Base-by-base conservation (phyloP, 192 early-diverging fungal species). In the Coemansia sp. region DNA sequence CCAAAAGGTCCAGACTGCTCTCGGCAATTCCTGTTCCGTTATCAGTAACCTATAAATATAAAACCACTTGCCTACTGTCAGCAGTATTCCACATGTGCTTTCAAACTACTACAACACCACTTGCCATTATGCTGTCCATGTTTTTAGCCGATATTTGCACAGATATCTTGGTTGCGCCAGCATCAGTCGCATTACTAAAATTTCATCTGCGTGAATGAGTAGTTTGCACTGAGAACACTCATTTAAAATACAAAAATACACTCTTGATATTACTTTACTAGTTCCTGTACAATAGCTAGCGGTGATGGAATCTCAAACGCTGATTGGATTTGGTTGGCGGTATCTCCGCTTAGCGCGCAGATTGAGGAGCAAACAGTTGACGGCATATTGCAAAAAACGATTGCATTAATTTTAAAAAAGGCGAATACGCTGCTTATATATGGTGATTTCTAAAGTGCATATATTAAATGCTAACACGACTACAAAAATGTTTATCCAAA, bases 281-380 rank as follows among this genome's bases (percentile, higher is more conserved):
- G 62, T 32, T 67, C 69, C 38, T 77, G 74, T 12, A 77, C 74
- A 24, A 71, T 64, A 26, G 59, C 43, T 35, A 68, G 62, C 35
- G 54, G 52, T 0, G 68, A 67, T 4, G 65, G 62, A 26, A 64
- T 53, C 26, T 71, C 69, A 35, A 64, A 64, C 14, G 68, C 74
- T 26, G 74, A 71, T 19, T 68, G 68, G 2, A 71, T 67, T 20
- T 71, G 35, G 6, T 53, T 54, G 11, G 69, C 61, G 3, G 74
- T 68, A 16, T 60, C 61, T 3, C 22, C 41, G 10, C 47, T 29
- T 9, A 76, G 47, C 38, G 41, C 55, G 24, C 8, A 18, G 9
- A 71, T 47, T 13, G 41, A 27, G 16, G 18, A 3, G 6, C 5
- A 12, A 35, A 8, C 53, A 10, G 62, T 51, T 39, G 69, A 18